Conservation (phyloP, 2,329 filamentous ascomycete genomes). For the Pyrenophora teres region DNA sequence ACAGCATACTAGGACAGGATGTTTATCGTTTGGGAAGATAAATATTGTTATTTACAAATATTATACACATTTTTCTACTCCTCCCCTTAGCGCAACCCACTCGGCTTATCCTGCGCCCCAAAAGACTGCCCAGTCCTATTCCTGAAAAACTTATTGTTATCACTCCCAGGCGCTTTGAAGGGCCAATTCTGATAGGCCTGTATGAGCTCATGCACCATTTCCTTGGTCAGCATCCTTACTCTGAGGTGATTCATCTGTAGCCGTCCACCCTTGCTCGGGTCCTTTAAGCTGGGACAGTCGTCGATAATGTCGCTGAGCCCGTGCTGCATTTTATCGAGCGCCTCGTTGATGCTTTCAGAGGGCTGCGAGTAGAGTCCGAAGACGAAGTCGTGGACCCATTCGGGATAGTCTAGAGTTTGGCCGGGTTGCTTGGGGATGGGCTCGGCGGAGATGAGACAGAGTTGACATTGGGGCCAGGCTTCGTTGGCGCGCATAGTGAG, state of each 20-base stretch:
- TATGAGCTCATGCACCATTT: slow-evolving; percentile 40
- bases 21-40: too few relatives aligned
- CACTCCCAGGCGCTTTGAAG: slow-evolving; percentile 32
- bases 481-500: slow-evolving; percentile 64
- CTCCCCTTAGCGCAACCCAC: not conserved
- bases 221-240: slow-evolving; percentile 36
- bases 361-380: slow-evolving; percentile 20
- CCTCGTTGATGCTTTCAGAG: slow-evolving; percentile 14
- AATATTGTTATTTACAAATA: too few relatives aligned
- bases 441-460: slow-evolving; percentile 69
- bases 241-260: slow-evolving; percentile 37
- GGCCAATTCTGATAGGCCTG: slow-evolving; percentile 44
- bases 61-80: not conserved
- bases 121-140: slow-evolving; percentile 1
- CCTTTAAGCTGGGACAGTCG: slow-evolving; percentile 31
- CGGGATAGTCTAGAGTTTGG: slow-evolving; percentile 18
- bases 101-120: not conserved
- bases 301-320: slow-evolving; percentile 36
- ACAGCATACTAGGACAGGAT: too few relatives aligned
- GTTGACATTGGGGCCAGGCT: slow-evolving; percentile 66
- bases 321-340: slow-evolving; percentile 37
- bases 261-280: slow-evolving; percentile 41
- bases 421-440: slow-evolving; percentile 52
- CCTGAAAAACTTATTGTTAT: slow-evolving; percentile 34
- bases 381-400: slow-evolving; percentile 40